Evolutionary conservation across 768 basidiomycete genomes (phyloP).

Genomic region (Boletales sp.): DNA sequence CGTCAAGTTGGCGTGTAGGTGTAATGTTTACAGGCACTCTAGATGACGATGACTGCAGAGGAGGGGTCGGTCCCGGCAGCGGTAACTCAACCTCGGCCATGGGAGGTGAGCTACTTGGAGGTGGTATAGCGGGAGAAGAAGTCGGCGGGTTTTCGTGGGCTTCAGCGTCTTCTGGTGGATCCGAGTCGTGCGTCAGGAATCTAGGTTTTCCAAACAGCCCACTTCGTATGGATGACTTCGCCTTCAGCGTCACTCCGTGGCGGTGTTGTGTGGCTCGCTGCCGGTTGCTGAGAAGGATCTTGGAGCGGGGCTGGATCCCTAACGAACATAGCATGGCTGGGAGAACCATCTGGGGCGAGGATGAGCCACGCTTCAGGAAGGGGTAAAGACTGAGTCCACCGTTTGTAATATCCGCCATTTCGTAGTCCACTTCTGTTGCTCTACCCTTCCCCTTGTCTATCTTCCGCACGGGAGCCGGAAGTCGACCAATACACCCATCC

Average conservation of each 20-base stretch:
- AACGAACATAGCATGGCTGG: slow-evolving; percentile 14
- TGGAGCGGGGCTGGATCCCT: slow-evolving; percentile 20
- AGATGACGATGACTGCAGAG: not conserved
- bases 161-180: slow-evolving; percentile 14
- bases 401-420: slow-evolving; percentile 38
- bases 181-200: slow-evolving; percentile 24
- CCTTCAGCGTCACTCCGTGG: not conserved
- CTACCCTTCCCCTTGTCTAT: slow-evolving; percentile 33
- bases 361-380: not conserved
- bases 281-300: slow-evolving; percentile 9
- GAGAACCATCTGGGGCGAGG: slow-evolving; percentile 2
- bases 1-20: slow-evolving; percentile 18
- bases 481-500: slow-evolving; percentile 16
- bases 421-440: slow-evolving; percentile 25
- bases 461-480: slow-evolving; percentile 1
- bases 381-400: slow-evolving; percentile 15
- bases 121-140: slow-evolving; percentile 20
- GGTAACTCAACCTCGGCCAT: slow-evolving; percentile 2
- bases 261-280: not conserved
- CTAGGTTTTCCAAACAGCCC: slow-evolving; percentile 35
- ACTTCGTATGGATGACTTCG: not conserved
- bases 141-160: not conserved
- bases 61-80: not conserved
- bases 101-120: slow-evolving; percentile 28
- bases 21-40: not conserved